Conservation (phyloP, 306 rosid genomes). For the Dryas alaskensis region DNA sequence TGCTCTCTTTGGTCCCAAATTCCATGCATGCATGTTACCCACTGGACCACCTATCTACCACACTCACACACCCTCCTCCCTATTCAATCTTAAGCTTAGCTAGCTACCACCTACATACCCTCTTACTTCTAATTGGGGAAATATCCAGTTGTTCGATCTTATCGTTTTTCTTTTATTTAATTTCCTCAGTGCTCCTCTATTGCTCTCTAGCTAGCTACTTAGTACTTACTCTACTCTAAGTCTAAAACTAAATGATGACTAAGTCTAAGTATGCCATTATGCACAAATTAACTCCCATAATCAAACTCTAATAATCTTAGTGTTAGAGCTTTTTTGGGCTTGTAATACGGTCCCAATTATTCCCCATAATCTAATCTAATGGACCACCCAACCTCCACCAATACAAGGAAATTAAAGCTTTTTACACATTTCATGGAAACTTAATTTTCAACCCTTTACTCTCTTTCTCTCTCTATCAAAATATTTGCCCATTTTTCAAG, state of each 20-base stretch:
- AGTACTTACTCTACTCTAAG: not conserved
- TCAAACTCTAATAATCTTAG: not conserved
- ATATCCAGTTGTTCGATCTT: not conserved
- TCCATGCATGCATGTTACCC: conserved; percentile 15
- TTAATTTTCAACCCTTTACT: not conserved
- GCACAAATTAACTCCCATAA: too few species aligned
- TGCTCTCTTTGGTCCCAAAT: conserved; percentile 6
- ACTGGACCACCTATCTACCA: not conserved
- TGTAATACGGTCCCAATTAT: not conserved
- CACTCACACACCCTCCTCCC: too few species aligned
- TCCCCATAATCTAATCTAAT: not conserved
- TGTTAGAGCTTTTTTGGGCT: not conserved
- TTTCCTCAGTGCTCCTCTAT: not conserved
- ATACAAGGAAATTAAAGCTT: not conserved
- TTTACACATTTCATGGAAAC: not conserved
- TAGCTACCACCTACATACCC: not conserved
- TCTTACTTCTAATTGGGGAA: not conserved
- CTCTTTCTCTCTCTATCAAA: conserved; percentile 19
- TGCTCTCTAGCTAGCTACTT: too few species aligned
- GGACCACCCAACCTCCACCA: not conserved
- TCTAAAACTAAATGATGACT: not conserved
- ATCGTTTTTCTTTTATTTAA: not conserved
- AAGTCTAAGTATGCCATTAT: too few species aligned
- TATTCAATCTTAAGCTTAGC: too few species aligned
- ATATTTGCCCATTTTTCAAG: conserved; percentile 27